These are phyloP conservation scores for Isoetes taiwanensis DNA, from an alignment of 75 land plant species.

Conservation along the genomic window DNA sequence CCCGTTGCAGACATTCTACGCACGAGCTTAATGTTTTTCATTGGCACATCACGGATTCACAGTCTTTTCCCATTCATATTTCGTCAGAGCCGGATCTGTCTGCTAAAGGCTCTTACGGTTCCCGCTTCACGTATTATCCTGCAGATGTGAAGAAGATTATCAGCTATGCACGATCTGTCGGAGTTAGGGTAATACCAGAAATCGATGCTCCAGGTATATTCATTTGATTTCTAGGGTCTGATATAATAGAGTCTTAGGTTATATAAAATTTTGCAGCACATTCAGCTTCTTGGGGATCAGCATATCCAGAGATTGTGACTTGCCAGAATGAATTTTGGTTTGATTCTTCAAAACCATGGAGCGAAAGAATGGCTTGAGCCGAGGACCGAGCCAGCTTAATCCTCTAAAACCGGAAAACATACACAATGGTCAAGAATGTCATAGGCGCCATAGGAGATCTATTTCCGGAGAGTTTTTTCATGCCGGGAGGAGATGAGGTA, in stretches of 20 bases:
- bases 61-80: slow-evolving; percentile 69
- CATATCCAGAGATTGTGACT: slow-evolving; percentile 82
- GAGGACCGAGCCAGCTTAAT: slow-evolving; percentile 85
- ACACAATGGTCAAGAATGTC: slow-evolving; percentile 48
- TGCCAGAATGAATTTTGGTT: slow-evolving; percentile 75
- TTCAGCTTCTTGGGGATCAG: slow-evolving; percentile 85
- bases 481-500: slow-evolving; percentile 75
- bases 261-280: too few relatives aligned
- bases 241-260: too few relatives aligned
- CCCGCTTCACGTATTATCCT: slow-evolving; percentile 36
- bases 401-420: slow-evolving; percentile 66
- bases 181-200: slow-evolving; percentile 77
- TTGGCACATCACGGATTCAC: slow-evolving; percentile 92
- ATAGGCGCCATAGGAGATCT: slow-evolving; percentile 42
- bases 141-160: slow-evolving; percentile 43
- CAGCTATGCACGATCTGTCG: slow-evolving; percentile 35
- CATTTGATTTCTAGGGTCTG: too few relatives aligned
- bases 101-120: slow-evolving; percentile 50
- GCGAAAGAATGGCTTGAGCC: slow-evolving; percentile 62
- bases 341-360: slow-evolving; percentile 17
- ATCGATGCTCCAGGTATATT: slow-evolving; percentile 79
- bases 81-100: slow-evolving; percentile 72
- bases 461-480: slow-evolving; percentile 61
- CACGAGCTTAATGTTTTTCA: slow-evolving; percentile 82
- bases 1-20: slow-evolving; percentile 44